These are phyloP conservation scores for Passiflora organensis DNA, from an alignment of 345 rosid species.

Conservation along the genomic window DNA sequence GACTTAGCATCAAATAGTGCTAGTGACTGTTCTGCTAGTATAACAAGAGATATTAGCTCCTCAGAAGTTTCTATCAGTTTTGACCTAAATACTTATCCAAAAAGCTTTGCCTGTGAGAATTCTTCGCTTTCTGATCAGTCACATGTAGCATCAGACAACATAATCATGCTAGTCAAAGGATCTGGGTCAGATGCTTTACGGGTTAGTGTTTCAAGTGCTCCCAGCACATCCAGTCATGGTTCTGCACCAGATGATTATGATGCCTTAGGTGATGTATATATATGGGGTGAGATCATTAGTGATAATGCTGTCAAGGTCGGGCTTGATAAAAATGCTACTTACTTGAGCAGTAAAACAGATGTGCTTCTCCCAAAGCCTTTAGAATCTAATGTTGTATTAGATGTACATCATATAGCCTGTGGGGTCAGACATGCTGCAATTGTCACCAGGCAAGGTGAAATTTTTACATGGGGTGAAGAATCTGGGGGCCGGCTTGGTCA, in stretches of 20 bases:
- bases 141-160: constrained; percentile 79
- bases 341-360: constrained; percentile 56
- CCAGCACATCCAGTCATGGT: constrained; percentile 94
- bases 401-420: constrained; percentile 84
- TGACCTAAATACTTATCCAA: constrained; percentile 48
- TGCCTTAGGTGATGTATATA: constrained; percentile 92
- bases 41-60: constrained; percentile 57
- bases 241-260: constrained; percentile 95
- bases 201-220: constrained; percentile 93
- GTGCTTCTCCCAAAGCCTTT: constrained; percentile 70
- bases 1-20: constrained; percentile 82
- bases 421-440: constrained; percentile 90
- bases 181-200: constrained; percentile 84
- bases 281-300: constrained; percentile 91
- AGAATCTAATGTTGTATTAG: constrained; percentile 80
- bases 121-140: constrained; percentile 62
- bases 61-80: constrained; percentile 54
- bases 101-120: constrained; percentile 48
- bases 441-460: constrained; percentile 88
- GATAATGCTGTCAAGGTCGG: constrained; percentile 57
- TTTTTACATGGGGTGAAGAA: constrained; percentile 96
- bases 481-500: constrained; percentile 96
- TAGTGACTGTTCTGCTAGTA: constrained; percentile 73
- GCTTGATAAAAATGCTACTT: constrained; percentile 49
- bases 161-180: constrained; percentile 82